Base-by-base conservation (phyloP, 1,284 basidiomycete species). In the Volvariella volvacea region DNA sequence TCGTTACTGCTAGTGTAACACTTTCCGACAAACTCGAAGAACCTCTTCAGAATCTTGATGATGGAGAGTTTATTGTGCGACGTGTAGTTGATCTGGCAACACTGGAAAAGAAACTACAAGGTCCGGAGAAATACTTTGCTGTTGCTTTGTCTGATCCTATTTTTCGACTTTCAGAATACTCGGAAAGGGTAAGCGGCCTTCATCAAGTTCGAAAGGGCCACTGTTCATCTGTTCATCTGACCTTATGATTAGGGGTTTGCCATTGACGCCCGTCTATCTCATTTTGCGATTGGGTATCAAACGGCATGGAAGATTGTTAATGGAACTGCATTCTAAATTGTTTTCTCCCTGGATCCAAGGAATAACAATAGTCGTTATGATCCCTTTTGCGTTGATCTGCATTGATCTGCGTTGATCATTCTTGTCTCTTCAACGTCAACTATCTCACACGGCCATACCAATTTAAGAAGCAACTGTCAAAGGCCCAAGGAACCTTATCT, bases 11-110 rank as follows among this genome's bases (percentile, higher is more conserved):
- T 19, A 71, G 73, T 46, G 81, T 92, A 1, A 63, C 71, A 1
- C 69, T 88, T 22, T 65, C 74, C 12, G 80, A 77, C 50, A 60
- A 74, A 52, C 62, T 88, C 49, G 75, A 80, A 51, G 62, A 62
- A 7, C 84, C 85, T 0, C 64, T 68, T 4, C 76, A 85, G 45
- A 75, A 83, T 44, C 74, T 88, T 1, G 86, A 90, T n/a, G 68
- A 74, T 32, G 92, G 92, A 14, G 91, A 92, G 62, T 80, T 85
- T 53, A 92, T 96, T 50, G 74, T 83, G 32, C 80, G 76, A 45
- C 74, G 78, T 30, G 73, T 91, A 16, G 78, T 94, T 1, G 80
- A 82, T 39, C 55, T 95, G 12, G 59, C 68, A 14, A 76, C 81
- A 51, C 66, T 95, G 14, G 67, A 75, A 39, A 63, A 67, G 0